Evolutionary conservation across 1,284 basidiomycete genomes (phyloP).

Genomic region (Marasmius fiardii): DNA sequence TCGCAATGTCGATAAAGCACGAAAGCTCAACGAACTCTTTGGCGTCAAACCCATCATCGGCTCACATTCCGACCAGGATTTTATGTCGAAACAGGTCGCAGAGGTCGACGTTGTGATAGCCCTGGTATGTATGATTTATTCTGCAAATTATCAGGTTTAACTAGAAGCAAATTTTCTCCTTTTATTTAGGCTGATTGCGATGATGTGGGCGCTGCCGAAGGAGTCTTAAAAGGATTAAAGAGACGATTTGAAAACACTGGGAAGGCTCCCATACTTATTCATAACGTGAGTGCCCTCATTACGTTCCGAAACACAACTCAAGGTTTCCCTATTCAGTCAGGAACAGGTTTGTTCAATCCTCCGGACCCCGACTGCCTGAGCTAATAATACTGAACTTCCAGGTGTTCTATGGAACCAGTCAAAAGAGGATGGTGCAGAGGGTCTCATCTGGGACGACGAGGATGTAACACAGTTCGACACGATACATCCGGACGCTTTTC

Average conservation of each 20-base stretch:
- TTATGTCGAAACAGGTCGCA: slow-evolving; percentile 24
- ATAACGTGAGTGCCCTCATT: slow-evolving; percentile 36
- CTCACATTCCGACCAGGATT: slow-evolving; percentile 31
- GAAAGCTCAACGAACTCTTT: slow-evolving; percentile 27
- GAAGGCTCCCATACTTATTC: slow-evolving; percentile 41
- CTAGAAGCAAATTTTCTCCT: background rate
- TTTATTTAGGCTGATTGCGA: slow-evolving; percentile 40
- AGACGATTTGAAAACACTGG: slow-evolving; percentile 38
- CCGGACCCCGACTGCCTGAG: background rate
- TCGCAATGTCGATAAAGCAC: slow-evolving; percentile 35
- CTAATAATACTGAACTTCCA: background rate
- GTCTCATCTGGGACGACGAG: slow-evolving; percentile 38
- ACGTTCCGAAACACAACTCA: background rate
- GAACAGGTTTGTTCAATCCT: background rate
- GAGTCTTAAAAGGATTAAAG: slow-evolving; percentile 42
- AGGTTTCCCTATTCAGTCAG: background rate
- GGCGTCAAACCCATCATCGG: slow-evolving; percentile 32
- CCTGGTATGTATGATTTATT: slow-evolving; percentile 17
- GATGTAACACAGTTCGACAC: slow-evolving; percentile 36
- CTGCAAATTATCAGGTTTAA: too few relatives aligned
- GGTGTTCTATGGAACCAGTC: slow-evolving; percentile 24
- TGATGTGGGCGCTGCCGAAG: slow-evolving; percentile 32
- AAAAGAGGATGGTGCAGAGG: slow-evolving; percentile 29
- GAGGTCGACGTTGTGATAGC: slow-evolving; percentile 30
- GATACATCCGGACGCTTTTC: slow-evolving; percentile 31